These are phyloP conservation scores for Isabelozyma heimii DNA, from an alignment of 805 yeast genomes.

Conservation along the genomic window DNA sequence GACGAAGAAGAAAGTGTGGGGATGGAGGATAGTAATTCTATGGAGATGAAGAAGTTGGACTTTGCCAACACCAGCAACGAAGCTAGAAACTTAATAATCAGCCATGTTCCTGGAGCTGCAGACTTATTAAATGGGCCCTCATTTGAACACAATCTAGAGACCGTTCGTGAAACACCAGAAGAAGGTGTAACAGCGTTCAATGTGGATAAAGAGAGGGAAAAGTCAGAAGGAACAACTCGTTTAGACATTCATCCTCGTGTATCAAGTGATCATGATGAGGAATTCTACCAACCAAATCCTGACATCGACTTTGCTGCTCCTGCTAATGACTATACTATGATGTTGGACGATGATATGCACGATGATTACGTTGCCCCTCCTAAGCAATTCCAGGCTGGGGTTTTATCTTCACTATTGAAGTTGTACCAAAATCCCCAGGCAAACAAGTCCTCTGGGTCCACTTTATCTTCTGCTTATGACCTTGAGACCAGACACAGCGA, in stretches of 20 bases:
- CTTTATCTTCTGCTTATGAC: neutral
- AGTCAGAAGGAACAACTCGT: constrained; percentile 1
- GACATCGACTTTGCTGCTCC: constrained; percentile 31
- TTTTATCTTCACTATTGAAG: constrained; percentile 71
- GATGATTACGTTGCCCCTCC: constrained; percentile 38
- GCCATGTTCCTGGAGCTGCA: constrained; percentile 39
- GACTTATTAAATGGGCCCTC: neutral
- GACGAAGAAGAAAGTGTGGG: neutral
- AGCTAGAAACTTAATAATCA: constrained; percentile 52
- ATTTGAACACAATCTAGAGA: constrained; percentile 1
- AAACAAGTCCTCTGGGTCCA: constrained; percentile 16
- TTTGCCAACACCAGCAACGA: constrained; percentile 45
- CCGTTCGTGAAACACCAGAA: constrained; percentile 14
- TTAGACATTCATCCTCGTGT: neutral
- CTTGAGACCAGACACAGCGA: neutral
- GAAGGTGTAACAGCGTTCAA: constrained; percentile 5
- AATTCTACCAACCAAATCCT: constrained; percentile 41
- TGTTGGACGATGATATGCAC: constrained; percentile 28
- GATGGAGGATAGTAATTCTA: neutral
- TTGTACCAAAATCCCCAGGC: constrained; percentile 56
- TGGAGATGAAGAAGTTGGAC: constrained; percentile 36
- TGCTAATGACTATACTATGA: constrained; percentile 20
- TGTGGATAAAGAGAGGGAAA: constrained; percentile 2
- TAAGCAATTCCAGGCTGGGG: constrained; percentile 76
- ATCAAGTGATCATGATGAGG: neutral